A percentile compares a stretch with the other conserved stretches of the same genome.
These are phyloP conservation scores for Mortierella sp. DNA, from an alignment of 371 early-diverging fungal species.

Conservation along the genomic window DNA sequence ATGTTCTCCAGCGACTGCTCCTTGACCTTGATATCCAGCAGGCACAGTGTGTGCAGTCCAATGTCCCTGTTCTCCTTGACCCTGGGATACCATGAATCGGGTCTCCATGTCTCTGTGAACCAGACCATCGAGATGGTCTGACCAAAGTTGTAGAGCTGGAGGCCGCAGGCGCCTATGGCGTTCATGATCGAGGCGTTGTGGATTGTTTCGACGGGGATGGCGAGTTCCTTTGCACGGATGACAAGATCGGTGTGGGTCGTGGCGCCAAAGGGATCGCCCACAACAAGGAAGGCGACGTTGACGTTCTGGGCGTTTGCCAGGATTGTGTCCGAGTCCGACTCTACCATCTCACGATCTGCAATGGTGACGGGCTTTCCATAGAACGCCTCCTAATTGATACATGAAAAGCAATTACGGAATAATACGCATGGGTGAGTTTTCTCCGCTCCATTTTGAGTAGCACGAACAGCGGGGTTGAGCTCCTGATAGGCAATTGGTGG, in stretches of 20 bases:
- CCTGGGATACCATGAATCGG: conserved; percentile 97
- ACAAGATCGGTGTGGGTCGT: conserved; percentile 99
- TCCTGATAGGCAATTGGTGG: no score
- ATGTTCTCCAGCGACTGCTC: conserved; percentile 97
- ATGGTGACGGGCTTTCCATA: conserved; percentile 88
- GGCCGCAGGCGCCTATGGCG: conserved; percentile 97
- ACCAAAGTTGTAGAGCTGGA: conserved; percentile 99
- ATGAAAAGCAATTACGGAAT: neutral
- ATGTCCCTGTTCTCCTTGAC: conserved; percentile 88
- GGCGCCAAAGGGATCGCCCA: conserved; percentile 99
- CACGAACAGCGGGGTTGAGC: no score
- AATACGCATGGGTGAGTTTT: neutral
- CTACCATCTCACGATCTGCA: conserved; percentile 98
- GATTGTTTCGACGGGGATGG: conserved; percentile 89
- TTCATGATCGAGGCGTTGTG: conserved; percentile 99
- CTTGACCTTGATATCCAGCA: conserved; percentile 99
- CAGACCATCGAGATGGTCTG: conserved; percentile 99
- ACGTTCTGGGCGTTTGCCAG: conserved; percentile 88
- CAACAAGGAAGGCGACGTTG: conserved; percentile 98
- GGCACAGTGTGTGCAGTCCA: conserved; percentile 97
- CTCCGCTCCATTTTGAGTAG: no score
- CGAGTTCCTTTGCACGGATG: conserved; percentile 91
- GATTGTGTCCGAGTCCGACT: conserved; percentile 92
- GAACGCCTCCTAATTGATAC: conserved; percentile 78
- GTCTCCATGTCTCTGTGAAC: conserved; percentile 97